phyloP scores from a whole-genome alignment of 1,284 basidiomycete species.

The Thelephora terrestris region DNA sequence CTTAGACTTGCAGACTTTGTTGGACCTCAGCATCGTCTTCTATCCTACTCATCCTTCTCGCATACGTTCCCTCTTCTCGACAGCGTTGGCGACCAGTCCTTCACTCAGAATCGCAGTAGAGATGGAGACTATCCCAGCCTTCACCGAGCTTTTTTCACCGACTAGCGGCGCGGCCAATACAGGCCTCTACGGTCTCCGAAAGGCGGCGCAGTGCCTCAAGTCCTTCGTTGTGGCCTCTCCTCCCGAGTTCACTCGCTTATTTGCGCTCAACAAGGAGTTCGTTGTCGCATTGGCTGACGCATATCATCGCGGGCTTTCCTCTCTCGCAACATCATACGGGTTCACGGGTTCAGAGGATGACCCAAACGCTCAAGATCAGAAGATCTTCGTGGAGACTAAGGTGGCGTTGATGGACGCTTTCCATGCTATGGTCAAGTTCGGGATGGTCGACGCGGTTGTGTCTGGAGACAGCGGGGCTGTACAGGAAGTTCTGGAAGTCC shows the following conservation, averaged over 20 bases:
- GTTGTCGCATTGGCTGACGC: conserved; percentile 44
- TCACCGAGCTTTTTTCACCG: conserved; percentile 37
- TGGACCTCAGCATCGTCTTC: conserved; percentile 56
- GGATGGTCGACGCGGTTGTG: not conserved
- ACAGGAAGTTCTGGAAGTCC: conserved; percentile 33
- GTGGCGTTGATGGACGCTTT: conserved; percentile 59
- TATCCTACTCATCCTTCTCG: conserved; percentile 32
- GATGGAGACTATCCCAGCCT: conserved; percentile 42
- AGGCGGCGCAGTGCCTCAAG: conserved; percentile 46
- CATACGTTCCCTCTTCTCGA: conserved; percentile 33
- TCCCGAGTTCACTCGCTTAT: conserved; percentile 34
- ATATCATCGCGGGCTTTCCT: conserved; percentile 45
- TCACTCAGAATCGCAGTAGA: conserved; percentile 23
- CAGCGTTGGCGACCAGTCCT: conserved; percentile 25
- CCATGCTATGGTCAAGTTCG: conserved; percentile 33
- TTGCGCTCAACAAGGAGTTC: conserved; percentile 41
- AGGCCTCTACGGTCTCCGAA: conserved; percentile 55
- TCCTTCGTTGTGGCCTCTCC: conserved; percentile 45
- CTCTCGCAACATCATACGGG: conserved; percentile 49
- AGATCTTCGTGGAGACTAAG: conserved; percentile 59
- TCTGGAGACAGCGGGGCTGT: not conserved
- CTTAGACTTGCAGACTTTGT: conserved; percentile 40
- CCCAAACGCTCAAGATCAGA: conserved; percentile 35
- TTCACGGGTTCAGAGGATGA: conserved; percentile 18
- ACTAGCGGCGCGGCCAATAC: conserved; percentile 22